A percentile compares a stretch with the other conserved stretches of the same genome.
These are phyloP conservation scores for Pezizomycotina sp. DNA, from an alignment of 2,329 filamentous ascomycete genomes.

Conservation along the genomic window DNA sequence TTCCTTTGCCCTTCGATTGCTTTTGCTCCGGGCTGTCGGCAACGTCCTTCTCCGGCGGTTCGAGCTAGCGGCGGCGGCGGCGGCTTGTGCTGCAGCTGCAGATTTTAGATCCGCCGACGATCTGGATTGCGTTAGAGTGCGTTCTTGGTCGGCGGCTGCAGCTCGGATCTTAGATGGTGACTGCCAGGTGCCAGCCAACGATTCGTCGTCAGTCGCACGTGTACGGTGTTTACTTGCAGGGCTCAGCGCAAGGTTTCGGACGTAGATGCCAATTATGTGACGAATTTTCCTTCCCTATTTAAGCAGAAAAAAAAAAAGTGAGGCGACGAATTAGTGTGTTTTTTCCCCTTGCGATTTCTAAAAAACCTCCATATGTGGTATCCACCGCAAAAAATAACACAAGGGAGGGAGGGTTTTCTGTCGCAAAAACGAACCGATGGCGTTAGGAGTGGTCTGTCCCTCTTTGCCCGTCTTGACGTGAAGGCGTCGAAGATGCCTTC, in stretches of 20 bases:
- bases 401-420: constrained; percentile 1
- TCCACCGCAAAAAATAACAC: not conserved
- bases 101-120: constrained; percentile 19
- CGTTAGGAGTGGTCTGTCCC: constrained; percentile 21
- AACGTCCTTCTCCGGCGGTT: constrained; percentile 8
- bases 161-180: constrained; percentile 17
- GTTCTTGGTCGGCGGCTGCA: constrained; percentile 8
- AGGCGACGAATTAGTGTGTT: too few relatives aligned
- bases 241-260: constrained; percentile 17
- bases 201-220: constrained; percentile 23
- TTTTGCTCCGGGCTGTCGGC: constrained; percentile 2
- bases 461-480: constrained; percentile 14
- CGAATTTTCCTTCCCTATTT: constrained; percentile 21
- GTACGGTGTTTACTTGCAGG: constrained; percentile 5
- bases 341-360: not conserved
- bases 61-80: constrained; percentile 2
- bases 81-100: constrained; percentile 8
- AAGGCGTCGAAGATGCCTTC: too few relatives aligned
- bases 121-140: constrained; percentile 16
- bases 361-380: not conserved
- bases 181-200: constrained; percentile 19
- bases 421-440: constrained; percentile 17
- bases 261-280: constrained; percentile 21
- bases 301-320: too few relatives aligned
- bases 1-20: constrained; percentile 6